Conservation (phyloP, 495 filamentous ascomycete genomes). For the Mytilinidion resinicola region DNA sequence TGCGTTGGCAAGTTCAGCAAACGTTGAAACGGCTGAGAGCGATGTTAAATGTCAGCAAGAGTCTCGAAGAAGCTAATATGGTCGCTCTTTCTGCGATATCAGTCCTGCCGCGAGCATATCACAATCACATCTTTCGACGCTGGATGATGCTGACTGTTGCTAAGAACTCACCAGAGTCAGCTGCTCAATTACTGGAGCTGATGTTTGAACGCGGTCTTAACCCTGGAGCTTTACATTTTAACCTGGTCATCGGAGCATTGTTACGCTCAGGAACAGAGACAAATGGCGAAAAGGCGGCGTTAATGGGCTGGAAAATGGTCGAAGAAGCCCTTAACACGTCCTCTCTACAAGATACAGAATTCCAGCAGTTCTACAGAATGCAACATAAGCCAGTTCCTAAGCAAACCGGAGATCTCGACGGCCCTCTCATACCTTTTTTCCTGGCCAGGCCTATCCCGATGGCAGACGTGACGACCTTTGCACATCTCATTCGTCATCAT, state of each 20-base stretch:
- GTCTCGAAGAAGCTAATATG: conserved; percentile 15
- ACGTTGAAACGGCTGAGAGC: conserved; percentile 10
- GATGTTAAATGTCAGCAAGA: conserved; percentile 17
- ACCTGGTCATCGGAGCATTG: conserved; percentile 18
- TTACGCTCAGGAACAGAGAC: conserved; percentile 4
- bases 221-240: conserved; percentile 21
- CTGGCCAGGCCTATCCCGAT: conserved; percentile 7
- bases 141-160: conserved; percentile 19
- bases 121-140: conserved; percentile 13
- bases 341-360: background rate
- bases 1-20: background rate
- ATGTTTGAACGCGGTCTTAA: conserved; percentile 18
- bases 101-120: conserved; percentile 11
- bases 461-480: conserved; percentile 19
- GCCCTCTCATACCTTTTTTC: background rate
- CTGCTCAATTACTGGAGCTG: conserved; percentile 20
- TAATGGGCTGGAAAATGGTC: conserved; percentile 23
- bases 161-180: conserved; percentile 7
- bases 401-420: background rate
- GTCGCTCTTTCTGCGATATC: conserved; percentile 13
- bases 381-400: background rate
- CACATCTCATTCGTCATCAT: conserved; percentile 21
- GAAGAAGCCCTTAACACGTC: background rate
- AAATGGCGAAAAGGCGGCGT: conserved; percentile 15
- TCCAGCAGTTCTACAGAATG: background rate